Evolutionary conservation across 306 rosid species (phyloP).

Genomic region (Neltuma alba): DNA sequence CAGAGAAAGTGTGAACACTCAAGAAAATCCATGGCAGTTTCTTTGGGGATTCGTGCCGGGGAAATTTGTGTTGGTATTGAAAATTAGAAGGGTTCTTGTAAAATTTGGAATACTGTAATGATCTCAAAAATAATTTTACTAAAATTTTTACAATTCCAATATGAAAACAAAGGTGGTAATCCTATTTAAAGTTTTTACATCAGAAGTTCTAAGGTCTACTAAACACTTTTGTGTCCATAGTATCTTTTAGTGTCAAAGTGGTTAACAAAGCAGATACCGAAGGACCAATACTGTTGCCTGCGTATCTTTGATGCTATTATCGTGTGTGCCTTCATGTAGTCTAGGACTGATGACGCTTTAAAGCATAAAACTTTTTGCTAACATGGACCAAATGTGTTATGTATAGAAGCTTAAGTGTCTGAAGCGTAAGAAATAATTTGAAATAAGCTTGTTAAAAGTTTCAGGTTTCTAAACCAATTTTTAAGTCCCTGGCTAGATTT

Average conservation of each 20-base stretch:
- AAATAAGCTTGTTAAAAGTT: neutral
- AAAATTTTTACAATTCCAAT: neutral
- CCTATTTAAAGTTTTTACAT: neutral
- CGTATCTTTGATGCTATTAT: neutral
- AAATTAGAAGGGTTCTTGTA: neutral
- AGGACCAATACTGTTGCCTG: neutral
- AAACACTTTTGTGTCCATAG: neutral
- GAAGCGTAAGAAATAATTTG: neutral
- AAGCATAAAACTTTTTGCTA: neutral
- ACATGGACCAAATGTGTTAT: neutral
- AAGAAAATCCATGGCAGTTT: neutral
- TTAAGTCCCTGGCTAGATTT: neutral
- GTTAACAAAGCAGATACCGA: neutral
- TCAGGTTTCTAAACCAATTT: neutral
- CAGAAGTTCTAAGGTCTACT: conserved; percentile 5
- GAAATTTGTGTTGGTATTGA: neutral
- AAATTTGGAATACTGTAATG: neutral
- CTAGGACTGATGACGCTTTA: neutral
- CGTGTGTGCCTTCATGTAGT: neutral
- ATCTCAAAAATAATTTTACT: neutral
- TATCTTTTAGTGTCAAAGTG: neutral
- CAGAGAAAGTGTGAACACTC: neutral
- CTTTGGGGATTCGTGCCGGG: neutral
- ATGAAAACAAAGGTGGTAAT: conserved; percentile 1
- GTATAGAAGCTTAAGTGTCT: neutral